Base-by-base conservation (phyloP, 176 grass and related monocot genomes). In the Musa beccarii region DNA sequence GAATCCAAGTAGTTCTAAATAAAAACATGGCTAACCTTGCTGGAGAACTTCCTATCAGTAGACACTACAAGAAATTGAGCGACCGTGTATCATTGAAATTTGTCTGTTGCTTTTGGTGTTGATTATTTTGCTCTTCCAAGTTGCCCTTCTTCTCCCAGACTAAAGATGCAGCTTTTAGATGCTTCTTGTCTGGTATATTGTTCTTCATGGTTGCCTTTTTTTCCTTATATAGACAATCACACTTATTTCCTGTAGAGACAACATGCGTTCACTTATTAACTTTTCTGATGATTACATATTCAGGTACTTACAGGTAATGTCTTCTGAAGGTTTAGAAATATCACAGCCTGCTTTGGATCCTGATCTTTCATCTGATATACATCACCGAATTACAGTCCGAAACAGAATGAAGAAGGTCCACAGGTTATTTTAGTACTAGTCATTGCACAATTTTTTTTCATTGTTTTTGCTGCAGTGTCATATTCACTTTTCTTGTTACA, bases 221-320 rank as follows among this genome's bases (percentile, higher is more conserved):
- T 19, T 20, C 49, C 49, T 25, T 64, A 72, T 81, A 19, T 78
- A 11, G 20, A 51, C 34, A 75, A 75, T 13, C 23, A 55, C 26
- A 22, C 1, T 64, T 63, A 8, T 14, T 68, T 16, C 21, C n/a
- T 52, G 10, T 68, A 2, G 80, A 25, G 73, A 43, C 70, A 77
- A 51, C 23, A 50, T 77, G 57, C 9, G 76, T 62, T 62, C 66
- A 49, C 59, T 64, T n/a, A 65, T 19, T 1, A 49, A 71, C 51
- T 25, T 55, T 28, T 43, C n/a, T 80, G 3, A 57, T 62, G 10
- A 26, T 68, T 66, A 51, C 10, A 68, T 54, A 20, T 64, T 52
- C 87, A 99, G 90, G 79, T 99, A 94, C 88, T 83, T 99, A 49
- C 76, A 91, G 75, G 84, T 99, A 89, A 99, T 99, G 95, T 83